Evolutionary conservation across 2,329 filamentous ascomycete species (phyloP), one percentile per base, ranked within the genome.

Genomic region (Fusarium sulawesiense): DNA sequence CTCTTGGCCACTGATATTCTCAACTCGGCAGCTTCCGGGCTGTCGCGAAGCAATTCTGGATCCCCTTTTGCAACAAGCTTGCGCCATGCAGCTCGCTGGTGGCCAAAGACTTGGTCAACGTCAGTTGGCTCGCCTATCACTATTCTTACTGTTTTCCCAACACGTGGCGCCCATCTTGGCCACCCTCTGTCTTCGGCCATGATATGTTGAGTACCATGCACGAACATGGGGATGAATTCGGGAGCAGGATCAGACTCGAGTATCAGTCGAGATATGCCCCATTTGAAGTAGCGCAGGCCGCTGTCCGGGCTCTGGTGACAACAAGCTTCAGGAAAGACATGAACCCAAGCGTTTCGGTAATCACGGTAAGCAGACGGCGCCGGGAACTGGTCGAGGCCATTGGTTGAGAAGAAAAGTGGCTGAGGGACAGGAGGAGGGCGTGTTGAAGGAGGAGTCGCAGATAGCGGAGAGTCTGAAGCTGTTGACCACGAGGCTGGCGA

Each of bases 261-360:
- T 61, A 99, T 96, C 61, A 98, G 86, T 4, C 96, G 89, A 9
- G 95, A 93, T 3, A 98, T 86, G 2, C 96, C 96, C 96, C 96
- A 99, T 83, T 97, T 98, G 88, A 98, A 98, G 82, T 99, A 99
- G 30, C 96, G 92, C 85, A 98, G 91, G 10, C 91, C 89, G 74
- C 90, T 89, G 44, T 89, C 84, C 2, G 91, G 87, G 71, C 93
- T 90, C 81, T 99, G 96, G 80, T 98, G 94, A 47, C 97, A 93
- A 79, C 92, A 93, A 49, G 94, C 96, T 81, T 99, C 96, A 14
- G 96, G 96, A 79, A 98, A 98, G 57, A 98, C 91, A 80, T 99
- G 96, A 6, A 99, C 84, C 96, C 96, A 99, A 46, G 89, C 88
- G 78, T 92, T 87, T 47, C 88, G 89, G 74, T 93, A 90, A 68